Base-by-base conservation (phyloP, 768 basidiomycete species). In the Nevesoporus exiguus region DNA sequence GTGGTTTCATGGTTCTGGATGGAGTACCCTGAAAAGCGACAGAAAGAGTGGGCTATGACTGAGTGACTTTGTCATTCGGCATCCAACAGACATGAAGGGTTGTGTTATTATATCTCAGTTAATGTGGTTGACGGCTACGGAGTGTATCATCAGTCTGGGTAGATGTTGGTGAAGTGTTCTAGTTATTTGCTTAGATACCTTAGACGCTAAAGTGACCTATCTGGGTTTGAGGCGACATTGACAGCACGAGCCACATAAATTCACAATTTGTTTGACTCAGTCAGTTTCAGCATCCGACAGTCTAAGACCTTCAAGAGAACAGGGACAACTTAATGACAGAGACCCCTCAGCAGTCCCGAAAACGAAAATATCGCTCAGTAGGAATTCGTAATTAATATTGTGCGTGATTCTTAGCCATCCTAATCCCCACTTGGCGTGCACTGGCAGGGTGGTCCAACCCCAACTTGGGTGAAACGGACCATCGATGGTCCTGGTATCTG, bases 401-500 rank as follows among this genome's bases (percentile, higher is more conserved):
- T 49, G 30, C 49, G 55, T 50, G 34, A 7, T 34, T 19, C n/a
- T 31, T 17, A 39, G 24, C 33, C 22, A 46, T 15, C 31, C 47
- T 55, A 47, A 66, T 24, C 22, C 33, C 24, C 29, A 10, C 29
- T 37, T 19, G 39, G 19, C 19, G 29, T 37, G 11, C 58, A n/a
- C n/a, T n/a, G n/a, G n/a, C n/a, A 88, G 86, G 85, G 88, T 61
- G 86, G 86, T 6, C 36, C 62, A 29, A 81, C 81, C 3, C 78
- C 83, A 17, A 77, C 84, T 27, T 86, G 85, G 84, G 77, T 72
- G 21, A 88, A 82, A 67, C 73, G 80, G 40, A 69, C 74, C 24
- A 79, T 92, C 53, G 86, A 88, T 55, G 91, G 91, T 9, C 91
- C 91, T 19, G 90, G 91, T 17, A 73, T 93, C 19, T 93, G 91